Evolutionary conservation across 2,329 filamentous ascomycete genomes (phyloP).

Genomic region (Botrytis squamosa): DNA sequence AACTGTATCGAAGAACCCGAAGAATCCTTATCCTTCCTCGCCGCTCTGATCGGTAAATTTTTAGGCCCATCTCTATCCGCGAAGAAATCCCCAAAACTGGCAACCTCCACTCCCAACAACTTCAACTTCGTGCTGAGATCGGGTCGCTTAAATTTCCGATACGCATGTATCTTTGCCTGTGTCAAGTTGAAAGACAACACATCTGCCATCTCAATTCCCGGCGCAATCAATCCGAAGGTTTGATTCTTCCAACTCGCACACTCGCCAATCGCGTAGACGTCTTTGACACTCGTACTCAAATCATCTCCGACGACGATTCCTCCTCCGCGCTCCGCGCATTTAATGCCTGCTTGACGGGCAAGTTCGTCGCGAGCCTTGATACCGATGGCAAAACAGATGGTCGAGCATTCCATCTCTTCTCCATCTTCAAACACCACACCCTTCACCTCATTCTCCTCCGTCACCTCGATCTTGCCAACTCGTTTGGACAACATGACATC

Average conservation of each 20-base stretch:
- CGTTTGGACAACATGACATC: conserved; percentile 77
- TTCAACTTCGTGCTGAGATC: conserved; percentile 92
- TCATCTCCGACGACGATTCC: conserved; percentile 62
- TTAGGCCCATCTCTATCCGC: conserved; percentile 82
- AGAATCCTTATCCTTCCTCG: conserved; percentile 45
- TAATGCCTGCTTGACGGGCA: conserved; percentile 66
- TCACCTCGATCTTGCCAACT: conserved; percentile 69
- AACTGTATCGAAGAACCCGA: conserved; percentile 47
- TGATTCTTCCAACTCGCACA: conserved; percentile 87
- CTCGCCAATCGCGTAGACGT: conserved; percentile 86
- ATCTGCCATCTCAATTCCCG: conserved; percentile 90
- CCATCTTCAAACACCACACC: conserved; percentile 82
- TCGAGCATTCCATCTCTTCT: conserved; percentile 71
- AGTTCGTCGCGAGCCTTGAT: conserved; percentile 79
- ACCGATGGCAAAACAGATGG: conserved; percentile 87
- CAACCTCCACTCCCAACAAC: conserved; percentile 84
- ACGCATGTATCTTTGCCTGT: conserved; percentile 69
- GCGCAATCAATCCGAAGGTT: conserved; percentile 85
- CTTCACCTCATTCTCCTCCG: conserved; percentile 64
- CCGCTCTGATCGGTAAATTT: conserved; percentile 61
- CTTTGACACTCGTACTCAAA: conserved; percentile 66
- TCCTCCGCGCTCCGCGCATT: conserved; percentile 69
- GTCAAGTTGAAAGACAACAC: conserved; percentile 89
- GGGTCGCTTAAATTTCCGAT: conserved; percentile 72
- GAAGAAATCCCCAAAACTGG: conserved; percentile 92